A percentile compares a stretch with the other conserved stretches of the same genome.
Conservation (phyloP, 208 protist species). For the Trypanosoma vivax region DNA sequence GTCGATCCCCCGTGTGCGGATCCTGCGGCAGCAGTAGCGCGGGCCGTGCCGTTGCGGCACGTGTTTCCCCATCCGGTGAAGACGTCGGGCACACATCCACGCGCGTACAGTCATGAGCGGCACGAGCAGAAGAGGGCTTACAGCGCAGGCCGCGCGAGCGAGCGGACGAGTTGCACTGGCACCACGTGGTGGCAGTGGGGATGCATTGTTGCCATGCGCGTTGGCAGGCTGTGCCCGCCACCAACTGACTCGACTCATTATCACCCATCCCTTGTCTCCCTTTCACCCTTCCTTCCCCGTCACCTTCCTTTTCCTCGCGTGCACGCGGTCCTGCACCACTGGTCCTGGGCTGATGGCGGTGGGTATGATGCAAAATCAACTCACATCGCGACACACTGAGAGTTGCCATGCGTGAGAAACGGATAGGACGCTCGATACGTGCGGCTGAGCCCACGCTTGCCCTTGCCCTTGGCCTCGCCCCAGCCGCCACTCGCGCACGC, state of each 20-base stretch:
- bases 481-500: background rate
- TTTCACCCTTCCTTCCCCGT: background rate
- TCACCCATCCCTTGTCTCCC: background rate
- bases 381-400: conserved; percentile 28
- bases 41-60: conserved; percentile 12
- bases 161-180: conserved; percentile 11
- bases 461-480: background rate
- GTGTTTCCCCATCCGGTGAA: conserved; percentile 23
- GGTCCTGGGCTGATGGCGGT: background rate
- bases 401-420: conserved; percentile 15
- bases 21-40: conserved; percentile 24
- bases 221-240: background rate
- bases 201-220: background rate
- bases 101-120: conserved; percentile 33
- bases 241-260: background rate
- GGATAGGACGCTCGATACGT: conserved; percentile 21
- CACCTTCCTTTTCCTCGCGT: background rate
- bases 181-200: background rate
- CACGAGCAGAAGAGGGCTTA: conserved; percentile 39
- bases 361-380: conserved; percentile 17
- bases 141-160: conserved; percentile 18
- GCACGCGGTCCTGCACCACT: background rate
- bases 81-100: conserved; percentile 7
- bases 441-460: conserved; percentile 11
- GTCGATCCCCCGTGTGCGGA: conserved; percentile 27